These are phyloP conservation scores for Heritiera littoralis DNA, from an alignment of 345 rosid species.

Conservation along the genomic window DNA sequence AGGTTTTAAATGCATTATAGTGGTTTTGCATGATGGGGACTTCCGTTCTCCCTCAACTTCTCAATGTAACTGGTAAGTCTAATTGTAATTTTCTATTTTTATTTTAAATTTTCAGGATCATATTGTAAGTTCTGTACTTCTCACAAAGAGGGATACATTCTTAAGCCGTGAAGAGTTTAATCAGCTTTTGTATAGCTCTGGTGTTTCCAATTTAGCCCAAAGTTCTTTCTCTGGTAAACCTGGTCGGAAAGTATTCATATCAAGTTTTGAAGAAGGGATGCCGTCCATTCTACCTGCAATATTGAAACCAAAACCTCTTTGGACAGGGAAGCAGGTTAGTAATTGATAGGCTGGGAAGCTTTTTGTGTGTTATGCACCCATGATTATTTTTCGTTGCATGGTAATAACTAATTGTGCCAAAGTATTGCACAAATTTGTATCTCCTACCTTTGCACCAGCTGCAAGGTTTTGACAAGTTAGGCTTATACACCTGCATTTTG, in stretches of 20 bases:
- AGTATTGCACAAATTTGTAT: neutral
- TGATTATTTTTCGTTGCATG: slow-evolving; percentile 2
- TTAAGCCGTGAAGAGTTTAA: slow-evolving; percentile 61
- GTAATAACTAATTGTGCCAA: neutral
- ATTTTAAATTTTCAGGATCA: slow-evolving; percentile 70
- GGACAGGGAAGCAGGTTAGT: slow-evolving; percentile 98
- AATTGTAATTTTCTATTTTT: slow-evolving; percentile 18
- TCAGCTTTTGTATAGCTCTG: slow-evolving; percentile 88
- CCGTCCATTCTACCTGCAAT: slow-evolving; percentile 58
- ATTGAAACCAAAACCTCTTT: slow-evolving; percentile 81
- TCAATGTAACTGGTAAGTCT: slow-evolving; percentile 14
- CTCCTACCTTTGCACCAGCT: neutral
- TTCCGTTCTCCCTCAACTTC: neutral
- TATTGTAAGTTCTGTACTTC: slow-evolving; percentile 81
- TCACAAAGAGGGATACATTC: slow-evolving; percentile 90
- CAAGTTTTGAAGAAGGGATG: slow-evolving; percentile 53
- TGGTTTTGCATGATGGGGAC: neutral
- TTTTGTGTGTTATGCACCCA: neutral
- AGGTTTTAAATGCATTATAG: slow-evolving; percentile 48
- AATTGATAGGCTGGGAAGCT: neutral
- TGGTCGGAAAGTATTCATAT: slow-evolving; percentile 64
- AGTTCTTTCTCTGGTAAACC: slow-evolving; percentile 48
- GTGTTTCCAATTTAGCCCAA: slow-evolving; percentile 51
- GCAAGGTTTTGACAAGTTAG: neutral
- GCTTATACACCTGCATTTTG: neutral